Evolutionary conservation across 2,329 filamentous ascomycete genomes (phyloP), one percentile per base, ranked within the genome.

Genomic region (Pseudogymnoascus sp.): DNA sequence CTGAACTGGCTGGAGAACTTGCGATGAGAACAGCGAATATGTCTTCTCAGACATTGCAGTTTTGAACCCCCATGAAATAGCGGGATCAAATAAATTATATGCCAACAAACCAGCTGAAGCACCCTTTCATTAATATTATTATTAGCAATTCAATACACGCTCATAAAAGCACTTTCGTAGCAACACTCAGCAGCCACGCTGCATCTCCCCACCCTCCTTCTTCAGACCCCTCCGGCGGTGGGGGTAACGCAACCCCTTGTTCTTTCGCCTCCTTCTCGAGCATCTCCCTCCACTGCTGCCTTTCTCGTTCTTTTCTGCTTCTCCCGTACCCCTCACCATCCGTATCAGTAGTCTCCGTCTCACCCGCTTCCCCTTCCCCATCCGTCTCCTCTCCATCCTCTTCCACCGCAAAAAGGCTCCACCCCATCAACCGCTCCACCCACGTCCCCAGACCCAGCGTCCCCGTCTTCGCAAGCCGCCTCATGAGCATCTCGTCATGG

Each of bases 171-270:
- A 71, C 70, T 47, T 70, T 72, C 41, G 66, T 69, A 30, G 84
- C 85, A 64, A 88, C 83, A 64, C 80, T 85, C 61, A 88, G 72
- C 53, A 89, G 72, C 86, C 85, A 89, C 14, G 84, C 84, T 25
- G 84, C 85, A 71, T 88, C 86, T 62, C 82, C 79, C 85, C 85
- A 88, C 7, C 80, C 80, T 14, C 82, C 83, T 43, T 82, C 79
- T 59, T 86, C 79, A 7, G 77, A 74, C 41, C 78, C 78, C 58
- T 75, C 75, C 8, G 77, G 75, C 33, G 69, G 81, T 69, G 77
- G 76, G 25, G 67, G 60, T 28, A 71, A 69, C 18, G 61, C 63
- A 28, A 64, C 50, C 6, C 64, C 62, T 28, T 68, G 64, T 25
- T 57, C 57, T 53, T 64, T 36, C 59, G 62, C 36, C 62, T 66